Conservation (phyloP, 2,329 filamentous ascomycete genomes). For the Leptoxyphium fumago region DNA sequence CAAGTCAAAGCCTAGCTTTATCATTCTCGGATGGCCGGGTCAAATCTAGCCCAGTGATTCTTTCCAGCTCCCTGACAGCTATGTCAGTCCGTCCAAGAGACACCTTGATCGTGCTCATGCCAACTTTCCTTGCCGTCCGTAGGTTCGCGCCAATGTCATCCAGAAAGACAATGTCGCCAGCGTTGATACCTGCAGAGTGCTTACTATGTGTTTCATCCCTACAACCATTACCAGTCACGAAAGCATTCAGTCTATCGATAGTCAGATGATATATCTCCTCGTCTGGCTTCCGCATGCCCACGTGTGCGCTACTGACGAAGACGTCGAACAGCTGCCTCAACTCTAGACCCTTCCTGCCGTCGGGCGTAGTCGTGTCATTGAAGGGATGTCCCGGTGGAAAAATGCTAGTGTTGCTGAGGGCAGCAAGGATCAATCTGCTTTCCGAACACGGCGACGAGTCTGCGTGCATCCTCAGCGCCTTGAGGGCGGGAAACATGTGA, state of each 20-base stretch:
- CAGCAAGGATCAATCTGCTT: constrained; percentile 54
- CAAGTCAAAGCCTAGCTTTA: constrained; percentile 9
- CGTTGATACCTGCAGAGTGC: constrained; percentile 34
- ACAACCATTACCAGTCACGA: not conserved
- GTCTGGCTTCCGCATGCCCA: constrained; percentile 79
- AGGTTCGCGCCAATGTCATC: constrained; percentile 93
- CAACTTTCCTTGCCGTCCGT: constrained; percentile 58
- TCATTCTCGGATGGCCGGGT: constrained; percentile 25
- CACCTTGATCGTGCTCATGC: constrained; percentile 77
- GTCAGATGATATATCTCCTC: constrained; percentile 65
- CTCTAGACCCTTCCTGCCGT: constrained; percentile 29
- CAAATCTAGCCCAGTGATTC: constrained; percentile 52
- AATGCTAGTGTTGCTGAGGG: constrained; percentile 78
- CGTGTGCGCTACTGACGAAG: constrained; percentile 74
- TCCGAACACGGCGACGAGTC: constrained; percentile 9
- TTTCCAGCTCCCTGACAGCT: constrained; percentile 70
- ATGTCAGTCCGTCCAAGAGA: constrained; percentile 60
- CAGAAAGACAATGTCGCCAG: constrained; percentile 66
- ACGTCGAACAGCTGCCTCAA: constrained; percentile 63
- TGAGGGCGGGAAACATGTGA: constrained; percentile 73
- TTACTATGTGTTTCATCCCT: constrained; percentile 36
- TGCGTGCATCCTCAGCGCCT: constrained; percentile 39
- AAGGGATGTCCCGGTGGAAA: constrained; percentile 65
- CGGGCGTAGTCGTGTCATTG: constrained; percentile 32
- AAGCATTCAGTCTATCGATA: constrained; percentile 44